Evolutionary conservation across 495 filamentous ascomycete species (phyloP).

Genomic region (Friedmanniomyces endolithicus): DNA sequence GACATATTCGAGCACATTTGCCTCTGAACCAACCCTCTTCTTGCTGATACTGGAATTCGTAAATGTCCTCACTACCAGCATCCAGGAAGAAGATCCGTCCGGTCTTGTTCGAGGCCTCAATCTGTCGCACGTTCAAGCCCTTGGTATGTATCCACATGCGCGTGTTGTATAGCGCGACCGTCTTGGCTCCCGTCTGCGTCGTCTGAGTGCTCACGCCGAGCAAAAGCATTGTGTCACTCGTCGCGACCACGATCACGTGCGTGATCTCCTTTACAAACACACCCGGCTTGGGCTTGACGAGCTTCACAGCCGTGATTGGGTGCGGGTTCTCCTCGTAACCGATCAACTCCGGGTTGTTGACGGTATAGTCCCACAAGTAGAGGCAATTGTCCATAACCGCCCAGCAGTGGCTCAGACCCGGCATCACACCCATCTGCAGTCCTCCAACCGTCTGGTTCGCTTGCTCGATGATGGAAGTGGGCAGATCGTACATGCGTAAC

Average conservation of each 20-base stretch:
- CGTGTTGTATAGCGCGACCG: slow-evolving; percentile 69
- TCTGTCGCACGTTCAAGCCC: slow-evolving; percentile 58
- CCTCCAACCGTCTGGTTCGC: slow-evolving; percentile 72
- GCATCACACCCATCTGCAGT: slow-evolving; percentile 85
- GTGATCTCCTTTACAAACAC: slow-evolving; percentile 78
- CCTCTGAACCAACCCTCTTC: slow-evolving; percentile 92
- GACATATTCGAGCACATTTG: slow-evolving; percentile 69
- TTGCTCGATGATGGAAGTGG: slow-evolving; percentile 77
- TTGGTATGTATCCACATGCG: slow-evolving; percentile 62
- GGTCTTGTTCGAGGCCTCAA: slow-evolving; percentile 59
- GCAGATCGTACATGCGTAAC: slow-evolving; percentile 67
- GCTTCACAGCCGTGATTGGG: slow-evolving; percentile 70
- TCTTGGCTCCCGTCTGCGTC: slow-evolving; percentile 49
- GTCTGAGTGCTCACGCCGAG: slow-evolving; percentile 59
- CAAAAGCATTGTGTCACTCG: slow-evolving; percentile 66
- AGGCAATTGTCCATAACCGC: slow-evolving; percentile 87
- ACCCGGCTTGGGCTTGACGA: slow-evolving; percentile 61
- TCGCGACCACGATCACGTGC: slow-evolving; percentile 79
- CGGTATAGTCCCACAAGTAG: slow-evolving; percentile 95
- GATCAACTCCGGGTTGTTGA: slow-evolving; percentile 72
- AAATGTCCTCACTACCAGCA: slow-evolving; percentile 61
- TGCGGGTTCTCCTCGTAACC: slow-evolving; percentile 83
- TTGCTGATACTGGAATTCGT: slow-evolving; percentile 89
- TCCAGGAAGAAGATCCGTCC: slow-evolving; percentile 94
- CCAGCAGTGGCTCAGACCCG: slow-evolving; percentile 88